phyloP scores from a whole-genome alignment of 176 grass and related monocot species.

The Pontederia crassipes region DNA sequence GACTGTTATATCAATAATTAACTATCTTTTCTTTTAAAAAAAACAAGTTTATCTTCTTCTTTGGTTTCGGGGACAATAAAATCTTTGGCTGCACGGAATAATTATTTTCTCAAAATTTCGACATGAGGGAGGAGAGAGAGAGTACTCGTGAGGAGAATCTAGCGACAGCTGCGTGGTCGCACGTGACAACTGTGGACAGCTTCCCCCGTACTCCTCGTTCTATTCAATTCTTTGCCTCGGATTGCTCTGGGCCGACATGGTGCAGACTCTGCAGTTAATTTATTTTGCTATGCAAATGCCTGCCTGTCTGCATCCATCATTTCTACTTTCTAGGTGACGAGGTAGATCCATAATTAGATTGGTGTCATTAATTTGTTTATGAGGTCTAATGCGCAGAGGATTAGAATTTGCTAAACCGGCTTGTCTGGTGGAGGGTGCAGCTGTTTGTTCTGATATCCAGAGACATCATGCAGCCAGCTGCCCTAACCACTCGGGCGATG shows the following conservation, averaged over 20 bases:
- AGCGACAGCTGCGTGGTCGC: not conserved
- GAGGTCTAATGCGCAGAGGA: too few species aligned
- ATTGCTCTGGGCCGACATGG: not conserved
- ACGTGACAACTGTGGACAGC: constrained; percentile 9
- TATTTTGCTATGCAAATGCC: not conserved
- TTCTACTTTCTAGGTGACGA: too few species aligned
- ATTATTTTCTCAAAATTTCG: not conserved
- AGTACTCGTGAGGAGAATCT: not conserved
- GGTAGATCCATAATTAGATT: too few species aligned
- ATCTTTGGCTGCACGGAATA: too few species aligned
- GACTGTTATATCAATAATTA: too few species aligned
- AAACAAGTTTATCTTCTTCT: constrained; percentile 9
- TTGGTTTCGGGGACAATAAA: not conserved
- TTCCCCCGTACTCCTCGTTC: not conserved
- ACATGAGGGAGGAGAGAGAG: not conserved
- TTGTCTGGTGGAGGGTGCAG: not conserved
- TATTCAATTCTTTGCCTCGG: too few species aligned
- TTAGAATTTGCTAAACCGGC: not conserved
- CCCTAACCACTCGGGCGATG: not conserved
- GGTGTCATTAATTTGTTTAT: too few species aligned
- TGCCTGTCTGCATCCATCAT: not conserved
- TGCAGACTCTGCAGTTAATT: not conserved
- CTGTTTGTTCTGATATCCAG: not conserved
- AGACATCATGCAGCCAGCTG: not conserved
- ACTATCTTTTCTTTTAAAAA: too few species aligned